Base-by-base conservation (phyloP, 352 stramenopile species). In the Pythium periplocum region DNA sequence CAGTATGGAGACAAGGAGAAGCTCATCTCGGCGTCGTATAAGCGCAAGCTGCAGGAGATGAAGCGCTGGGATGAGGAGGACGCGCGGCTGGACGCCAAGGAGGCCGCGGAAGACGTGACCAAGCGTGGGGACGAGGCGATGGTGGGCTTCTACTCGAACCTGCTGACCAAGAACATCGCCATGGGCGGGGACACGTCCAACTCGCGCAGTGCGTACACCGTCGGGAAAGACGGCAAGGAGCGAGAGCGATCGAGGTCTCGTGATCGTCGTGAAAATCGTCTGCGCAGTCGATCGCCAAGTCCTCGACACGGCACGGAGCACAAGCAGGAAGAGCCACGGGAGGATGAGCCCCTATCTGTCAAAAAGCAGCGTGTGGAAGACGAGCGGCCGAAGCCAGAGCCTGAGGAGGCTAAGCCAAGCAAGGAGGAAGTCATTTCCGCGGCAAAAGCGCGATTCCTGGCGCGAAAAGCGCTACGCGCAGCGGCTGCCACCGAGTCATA, bases 141-240 rank as follows among this genome's bases (percentile, higher is more conserved):
- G 78, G 78, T 80, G 32, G 78, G 79, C 8, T 97, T 97, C 62
- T 97, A 96, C 62, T 78, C 86, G 10, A 96, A 96, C 58, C 59
- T 97, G 38, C 70, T 92, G 40, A 96, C 85, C 44, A 96, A 94
- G 65, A 97, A 97, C 62, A 91, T 97, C 61, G 83, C 85, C 8
- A 96, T 96, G 89, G 89, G 89, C 39, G 83, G 83, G 12, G 75
- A 85, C 12, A 75, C 78, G 0, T 53, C 68, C 6, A 77, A 90
- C 45, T 73, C 85, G 3, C 77, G 68, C 4, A 96, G 86, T 58
- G 80, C 83, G 2, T 97, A 96, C 72, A 96, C 89, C 0, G 68
- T 75, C 2, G 71, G 77, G 0, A 9, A 68, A 2, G 37, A 45
- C 6, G 45, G 45, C 17, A 26, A 26, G 17, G 17, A 26, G 17